phyloP scores from a whole-genome alignment of 2,329 filamentous ascomycete species.

The Akanthomyces dipterigenus region DNA sequence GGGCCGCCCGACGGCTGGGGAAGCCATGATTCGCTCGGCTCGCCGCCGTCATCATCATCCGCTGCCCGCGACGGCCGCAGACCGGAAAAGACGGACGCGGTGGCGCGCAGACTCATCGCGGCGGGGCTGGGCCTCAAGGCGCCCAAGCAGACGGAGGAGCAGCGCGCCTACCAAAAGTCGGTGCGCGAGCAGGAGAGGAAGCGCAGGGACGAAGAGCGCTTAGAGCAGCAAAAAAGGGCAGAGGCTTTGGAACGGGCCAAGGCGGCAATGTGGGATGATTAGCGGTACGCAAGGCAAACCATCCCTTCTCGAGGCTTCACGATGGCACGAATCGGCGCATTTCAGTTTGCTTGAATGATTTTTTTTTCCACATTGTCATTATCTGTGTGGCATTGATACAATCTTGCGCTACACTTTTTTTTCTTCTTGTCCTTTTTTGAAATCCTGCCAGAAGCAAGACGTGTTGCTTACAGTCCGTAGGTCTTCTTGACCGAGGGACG shows the following conservation, averaged over 20 bases:
- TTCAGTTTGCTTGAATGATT: not conserved
- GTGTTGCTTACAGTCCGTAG: conserved; percentile 14
- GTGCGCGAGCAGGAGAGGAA: conserved; percentile 79
- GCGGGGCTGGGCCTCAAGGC: conserved; percentile 76
- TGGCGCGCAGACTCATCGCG: conserved; percentile 84
- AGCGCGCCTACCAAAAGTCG: conserved; percentile 76
- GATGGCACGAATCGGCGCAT: not conserved
- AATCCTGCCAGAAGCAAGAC: not conserved
- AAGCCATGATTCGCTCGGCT: conserved; percentile 14
- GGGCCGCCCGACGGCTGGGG: conserved; percentile 18
- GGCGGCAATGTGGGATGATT: conserved; percentile 80
- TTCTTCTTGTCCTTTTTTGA: not conserved
- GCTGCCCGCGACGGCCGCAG: conserved; percentile 27
- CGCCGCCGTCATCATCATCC: not conserved
- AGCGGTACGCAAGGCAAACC: conserved; percentile 15
- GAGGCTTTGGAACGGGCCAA: conserved; percentile 70
- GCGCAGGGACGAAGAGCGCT: conserved; percentile 64
- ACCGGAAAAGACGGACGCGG: conserved; percentile 90
- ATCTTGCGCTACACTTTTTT: not conserved
- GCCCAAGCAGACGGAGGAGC: conserved; percentile 79
- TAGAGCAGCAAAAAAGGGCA: conserved; percentile 52
- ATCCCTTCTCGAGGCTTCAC: not conserved
- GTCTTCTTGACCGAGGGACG: conserved; percentile 25
- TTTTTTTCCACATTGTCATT: not conserved
- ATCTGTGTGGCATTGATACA: not conserved